phyloP scores from a whole-genome alignment of 768 basidiomycete genomes.

The Termitomyces sp. region DNA sequence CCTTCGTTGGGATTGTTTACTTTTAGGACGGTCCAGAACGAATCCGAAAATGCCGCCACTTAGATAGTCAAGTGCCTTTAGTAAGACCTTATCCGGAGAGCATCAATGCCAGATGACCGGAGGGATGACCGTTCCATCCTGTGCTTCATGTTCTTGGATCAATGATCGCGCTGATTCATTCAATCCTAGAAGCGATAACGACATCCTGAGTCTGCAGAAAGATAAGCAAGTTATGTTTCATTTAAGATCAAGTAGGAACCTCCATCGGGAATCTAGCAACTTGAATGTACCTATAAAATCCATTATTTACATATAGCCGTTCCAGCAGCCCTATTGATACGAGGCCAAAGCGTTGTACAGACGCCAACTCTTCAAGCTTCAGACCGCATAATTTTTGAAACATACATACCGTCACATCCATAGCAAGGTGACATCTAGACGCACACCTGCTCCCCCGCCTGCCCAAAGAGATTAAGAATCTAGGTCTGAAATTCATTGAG shows the following conservation, averaged over 20 bases:
- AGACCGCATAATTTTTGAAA: neutral
- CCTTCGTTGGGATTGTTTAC: too few relatives aligned
- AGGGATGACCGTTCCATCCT: too few relatives aligned
- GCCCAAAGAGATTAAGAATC: too few relatives aligned
- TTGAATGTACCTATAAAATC: neutral
- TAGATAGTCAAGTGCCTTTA: neutral
- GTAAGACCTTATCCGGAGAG: too few relatives aligned
- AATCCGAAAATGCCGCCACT: neutral
- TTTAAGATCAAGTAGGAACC: neutral
- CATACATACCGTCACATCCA: neutral
- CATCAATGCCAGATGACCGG: too few relatives aligned
- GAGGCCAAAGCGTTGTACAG: neutral
- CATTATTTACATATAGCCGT: neutral
- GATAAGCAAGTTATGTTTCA: neutral
- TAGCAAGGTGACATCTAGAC: neutral
- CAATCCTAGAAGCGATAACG: too few relatives aligned
- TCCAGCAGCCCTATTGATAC: neutral
- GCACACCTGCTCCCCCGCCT: neutral
- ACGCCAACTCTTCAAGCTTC: neutral
- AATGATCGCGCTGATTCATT: too few relatives aligned
- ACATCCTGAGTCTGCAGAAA: neutral
- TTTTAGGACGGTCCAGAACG: neutral
- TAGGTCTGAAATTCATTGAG: neutral
- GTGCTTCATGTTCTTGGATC: too few relatives aligned
- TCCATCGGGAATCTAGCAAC: neutral